phyloP scores from a whole-genome alignment of 2,329 filamentous ascomycete species.

The Penicillium verrucosum region DNA sequence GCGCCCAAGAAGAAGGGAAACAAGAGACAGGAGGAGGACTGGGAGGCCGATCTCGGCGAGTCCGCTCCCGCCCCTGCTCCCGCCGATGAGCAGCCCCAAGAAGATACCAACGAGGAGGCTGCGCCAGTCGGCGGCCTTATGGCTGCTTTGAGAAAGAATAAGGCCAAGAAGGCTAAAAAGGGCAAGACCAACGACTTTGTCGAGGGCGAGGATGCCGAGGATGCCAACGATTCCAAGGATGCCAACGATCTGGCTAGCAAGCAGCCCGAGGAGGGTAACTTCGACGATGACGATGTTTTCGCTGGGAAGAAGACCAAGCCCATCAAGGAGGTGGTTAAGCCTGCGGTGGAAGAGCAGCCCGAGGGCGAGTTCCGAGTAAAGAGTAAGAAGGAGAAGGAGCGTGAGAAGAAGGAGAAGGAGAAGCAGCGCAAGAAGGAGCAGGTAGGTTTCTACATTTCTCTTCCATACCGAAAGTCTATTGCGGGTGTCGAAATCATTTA shows the following conservation, averaged over 20 bases:
- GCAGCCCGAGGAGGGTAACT: conserved; percentile 73
- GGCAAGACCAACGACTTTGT: conserved; percentile 72
- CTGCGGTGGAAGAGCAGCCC: conserved; percentile 43
- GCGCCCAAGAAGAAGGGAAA: conserved; percentile 92
- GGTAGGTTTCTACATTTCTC: conserved; percentile 50
- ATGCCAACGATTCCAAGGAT: conserved; percentile 11
- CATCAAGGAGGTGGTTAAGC: conserved; percentile 46
- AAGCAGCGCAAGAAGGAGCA: conserved; percentile 99
- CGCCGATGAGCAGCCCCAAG: conserved; percentile 45
- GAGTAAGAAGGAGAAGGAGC: conserved; percentile 98
- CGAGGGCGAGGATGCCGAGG: conserved; percentile 61
- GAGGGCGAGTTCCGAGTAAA: conserved; percentile 67
- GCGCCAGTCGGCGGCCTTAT: conserved; percentile 65
- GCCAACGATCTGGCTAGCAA: conserved; percentile 54
- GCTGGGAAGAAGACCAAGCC: conserved; percentile 68
- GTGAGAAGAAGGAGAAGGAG: conserved; percentile 94
- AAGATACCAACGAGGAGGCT: conserved; percentile 53
- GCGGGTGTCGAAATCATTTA: background rate
- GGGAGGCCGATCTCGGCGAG: conserved; percentile 91
- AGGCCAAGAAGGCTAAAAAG: conserved; percentile 88
- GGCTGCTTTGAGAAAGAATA: conserved; percentile 76
- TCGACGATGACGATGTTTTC: conserved; percentile 85
- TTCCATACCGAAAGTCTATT: background rate
- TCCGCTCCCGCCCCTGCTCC: conserved; percentile 50
- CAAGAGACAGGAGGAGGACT: conserved; percentile 83